Evolutionary conservation across 441 rosid species (phyloP).

Genomic region (Jatropha multifida): DNA sequence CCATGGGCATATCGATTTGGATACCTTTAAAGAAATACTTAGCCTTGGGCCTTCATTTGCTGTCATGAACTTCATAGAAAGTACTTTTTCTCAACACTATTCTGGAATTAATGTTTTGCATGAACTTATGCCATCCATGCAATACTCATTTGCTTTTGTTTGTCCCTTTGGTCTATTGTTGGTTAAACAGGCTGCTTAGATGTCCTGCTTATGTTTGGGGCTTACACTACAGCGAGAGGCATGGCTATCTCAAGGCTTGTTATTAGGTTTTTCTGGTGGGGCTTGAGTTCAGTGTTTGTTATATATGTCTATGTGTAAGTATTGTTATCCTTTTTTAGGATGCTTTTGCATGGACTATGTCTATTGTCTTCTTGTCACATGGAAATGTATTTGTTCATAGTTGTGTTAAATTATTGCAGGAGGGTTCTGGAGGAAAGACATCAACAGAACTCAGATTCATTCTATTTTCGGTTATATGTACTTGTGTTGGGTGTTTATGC

Average conservation of each 20-base stretch:
- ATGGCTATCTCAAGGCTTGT: slow-evolving; percentile 99
- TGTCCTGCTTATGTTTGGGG: slow-evolving; percentile 94
- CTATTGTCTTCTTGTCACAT: slow-evolving; percentile 1
- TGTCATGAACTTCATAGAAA: slow-evolving; percentile 87
- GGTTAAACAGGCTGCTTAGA: slow-evolving; percentile 72
- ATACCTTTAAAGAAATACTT: slow-evolving; percentile 78
- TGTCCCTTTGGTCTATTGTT: slow-evolving; percentile 27
- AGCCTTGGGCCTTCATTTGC: slow-evolving; percentile 92
- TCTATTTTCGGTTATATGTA: slow-evolving; percentile 81
- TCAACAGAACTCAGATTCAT: slow-evolving; percentile 58
- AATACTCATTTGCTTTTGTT: slow-evolving; percentile 12
- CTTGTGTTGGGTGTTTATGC: slow-evolving; percentile 90
- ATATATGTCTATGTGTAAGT: slow-evolving; percentile 86
- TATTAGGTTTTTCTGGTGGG: slow-evolving; percentile 93
- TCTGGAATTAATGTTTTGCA: slow-evolving; percentile 22
- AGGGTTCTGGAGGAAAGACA: slow-evolving; percentile 75
- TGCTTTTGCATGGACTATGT: slow-evolving; percentile 10
- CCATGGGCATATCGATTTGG: slow-evolving; percentile 54
- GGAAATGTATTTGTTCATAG: slow-evolving; percentile 10
- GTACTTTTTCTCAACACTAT: slow-evolving; percentile 37
- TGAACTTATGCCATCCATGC: slow-evolving; percentile 17
- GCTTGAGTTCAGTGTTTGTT: slow-evolving; percentile 66
- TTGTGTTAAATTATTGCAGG: slow-evolving; percentile 49
- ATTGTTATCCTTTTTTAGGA: slow-evolving; percentile 13
- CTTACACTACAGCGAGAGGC: slow-evolving; percentile 91